These are phyloP conservation scores for Aspergillus aculeatus DNA, from an alignment of 2,329 filamentous ascomycete genomes.

Conservation along the genomic window DNA sequence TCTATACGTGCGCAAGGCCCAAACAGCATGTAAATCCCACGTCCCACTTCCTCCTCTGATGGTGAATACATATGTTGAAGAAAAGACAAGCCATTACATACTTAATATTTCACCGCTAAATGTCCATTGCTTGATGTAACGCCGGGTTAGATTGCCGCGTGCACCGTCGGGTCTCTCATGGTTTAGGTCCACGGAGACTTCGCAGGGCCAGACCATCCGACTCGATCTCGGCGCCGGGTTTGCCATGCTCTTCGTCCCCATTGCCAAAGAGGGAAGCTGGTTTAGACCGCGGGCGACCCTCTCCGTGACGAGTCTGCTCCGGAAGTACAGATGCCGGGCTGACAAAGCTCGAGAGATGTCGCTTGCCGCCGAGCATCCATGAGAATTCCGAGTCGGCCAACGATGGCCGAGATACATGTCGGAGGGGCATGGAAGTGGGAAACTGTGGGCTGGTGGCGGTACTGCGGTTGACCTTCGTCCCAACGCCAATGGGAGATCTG, in stretches of 20 bases:
- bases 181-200: slow-evolving; percentile 35
- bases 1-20: background rate
- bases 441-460: slow-evolving; percentile 8
- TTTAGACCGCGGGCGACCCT: slow-evolving; percentile 29
- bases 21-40: background rate
- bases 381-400: slow-evolving; percentile 50
- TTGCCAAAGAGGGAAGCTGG: slow-evolving; percentile 36
- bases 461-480: slow-evolving; percentile 2
- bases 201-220: slow-evolving; percentile 40
- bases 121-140: background rate
- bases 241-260: slow-evolving; percentile 30
- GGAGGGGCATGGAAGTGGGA: slow-evolving; percentile 23
- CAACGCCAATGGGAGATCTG: slow-evolving; percentile 11
- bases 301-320: slow-evolving; percentile 42
- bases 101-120: background rate
- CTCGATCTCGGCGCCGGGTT: slow-evolving; percentile 28
- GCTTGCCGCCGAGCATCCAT: slow-evolving; percentile 51
- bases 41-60: background rate
- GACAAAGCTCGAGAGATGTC: slow-evolving; percentile 47
- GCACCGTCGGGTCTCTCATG: slow-evolving; percentile 9
- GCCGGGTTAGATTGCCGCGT: background rate
- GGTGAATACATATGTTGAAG: background rate
- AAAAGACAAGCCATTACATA: background rate
- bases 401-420: slow-evolving; percentile 37
- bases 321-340: slow-evolving; percentile 45